Evolutionary conservation across 2,329 filamentous ascomycete genomes (phyloP).

Genomic region (Cryphonectria nitschkei): DNA sequence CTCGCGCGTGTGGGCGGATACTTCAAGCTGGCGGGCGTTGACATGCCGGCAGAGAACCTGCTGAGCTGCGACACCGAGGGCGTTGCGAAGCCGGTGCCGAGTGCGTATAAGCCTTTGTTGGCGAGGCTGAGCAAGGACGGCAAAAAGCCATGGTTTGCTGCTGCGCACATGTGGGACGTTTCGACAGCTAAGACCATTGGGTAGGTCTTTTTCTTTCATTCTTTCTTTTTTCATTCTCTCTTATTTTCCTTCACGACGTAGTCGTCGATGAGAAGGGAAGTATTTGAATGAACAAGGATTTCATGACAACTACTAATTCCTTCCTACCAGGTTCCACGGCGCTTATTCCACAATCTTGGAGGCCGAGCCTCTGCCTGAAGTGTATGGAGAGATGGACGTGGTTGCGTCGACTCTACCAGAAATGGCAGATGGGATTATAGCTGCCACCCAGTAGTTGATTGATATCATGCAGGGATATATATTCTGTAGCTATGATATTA

Average conservation of each 20-base stretch:
- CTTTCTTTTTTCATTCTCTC: too few species aligned
- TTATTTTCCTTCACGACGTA: background rate
- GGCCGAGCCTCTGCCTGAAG: conserved; percentile 50
- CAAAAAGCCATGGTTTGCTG: conserved; percentile 51
- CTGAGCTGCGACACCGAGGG: conserved; percentile 51
- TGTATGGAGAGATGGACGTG: conserved; percentile 56
- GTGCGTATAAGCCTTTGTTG: conserved; percentile 48
- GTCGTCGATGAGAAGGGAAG: background rate
- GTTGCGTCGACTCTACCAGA: conserved; percentile 47
- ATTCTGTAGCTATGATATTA: background rate
- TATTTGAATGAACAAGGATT: background rate
- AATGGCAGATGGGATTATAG: conserved; percentile 47
- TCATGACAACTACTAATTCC: background rate
- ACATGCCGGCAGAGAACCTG: conserved; percentile 52
- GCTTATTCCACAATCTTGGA: conserved; percentile 57
- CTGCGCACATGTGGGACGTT: conserved; percentile 62
- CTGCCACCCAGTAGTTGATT: conserved; percentile 18
- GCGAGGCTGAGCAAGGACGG: conserved; percentile 36
- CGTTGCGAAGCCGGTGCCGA: conserved; percentile 52
- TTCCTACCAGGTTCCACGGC: conserved; percentile 44
- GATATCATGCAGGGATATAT: too few species aligned
- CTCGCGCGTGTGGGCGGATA: conserved; percentile 51
- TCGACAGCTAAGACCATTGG: conserved; percentile 52
- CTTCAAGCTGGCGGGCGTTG: conserved; percentile 48
- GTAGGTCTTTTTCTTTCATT: conserved; percentile 26